phyloP scores from a whole-genome alignment of 2,329 filamentous ascomycete species.

The Hortaea werneckii region DNA sequence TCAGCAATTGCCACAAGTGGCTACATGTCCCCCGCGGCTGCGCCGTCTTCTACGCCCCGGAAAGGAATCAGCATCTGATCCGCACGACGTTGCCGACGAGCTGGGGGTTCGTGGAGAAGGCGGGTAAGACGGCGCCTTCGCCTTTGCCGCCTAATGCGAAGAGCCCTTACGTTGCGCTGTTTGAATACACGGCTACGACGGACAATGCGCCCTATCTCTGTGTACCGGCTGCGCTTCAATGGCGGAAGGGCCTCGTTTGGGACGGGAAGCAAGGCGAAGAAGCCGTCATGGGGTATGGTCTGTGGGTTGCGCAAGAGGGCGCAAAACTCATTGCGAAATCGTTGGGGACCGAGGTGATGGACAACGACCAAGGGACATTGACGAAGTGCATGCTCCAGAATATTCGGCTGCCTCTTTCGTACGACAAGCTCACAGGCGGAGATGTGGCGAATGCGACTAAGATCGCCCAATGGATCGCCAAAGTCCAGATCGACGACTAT shows the following conservation, averaged over 20 bases:
- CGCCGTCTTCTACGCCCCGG: slow-evolving; percentile 69
- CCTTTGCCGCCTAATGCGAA: slow-evolving; percentile 38
- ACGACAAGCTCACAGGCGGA: slow-evolving; percentile 24
- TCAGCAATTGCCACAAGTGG: slow-evolving; percentile 88
- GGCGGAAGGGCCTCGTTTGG: slow-evolving; percentile 43
- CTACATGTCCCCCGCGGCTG: slow-evolving; percentile 69
- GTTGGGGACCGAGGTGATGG: slow-evolving; percentile 61
- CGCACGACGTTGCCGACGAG: slow-evolving; percentile 68
- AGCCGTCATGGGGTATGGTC: slow-evolving; percentile 54
- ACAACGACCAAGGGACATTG: slow-evolving; percentile 53
- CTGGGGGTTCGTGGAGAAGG: slow-evolving; percentile 57
- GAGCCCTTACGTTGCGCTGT: slow-evolving; percentile 55
- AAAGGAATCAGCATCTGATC: slow-evolving; percentile 65
- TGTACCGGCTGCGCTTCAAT: slow-evolving; percentile 60
- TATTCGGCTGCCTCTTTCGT: slow-evolving; percentile 57
- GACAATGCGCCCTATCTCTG: slow-evolving; percentile 65
- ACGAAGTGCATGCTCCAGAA: slow-evolving; percentile 48
- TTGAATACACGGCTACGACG: slow-evolving; percentile 66
- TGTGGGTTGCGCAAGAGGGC: slow-evolving; percentile 52
- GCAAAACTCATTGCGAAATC: slow-evolving; percentile 50
- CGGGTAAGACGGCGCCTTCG: slow-evolving; percentile 17
- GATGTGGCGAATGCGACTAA: slow-evolving; percentile 24
- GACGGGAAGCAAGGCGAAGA: slow-evolving; percentile 49
- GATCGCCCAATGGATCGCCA: slow-evolving; percentile 34
- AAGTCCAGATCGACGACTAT: slow-evolving; percentile 43